Base-by-base conservation (phyloP, 2,329 filamentous ascomycete species). In the Hypomyces perniciosus region DNA sequence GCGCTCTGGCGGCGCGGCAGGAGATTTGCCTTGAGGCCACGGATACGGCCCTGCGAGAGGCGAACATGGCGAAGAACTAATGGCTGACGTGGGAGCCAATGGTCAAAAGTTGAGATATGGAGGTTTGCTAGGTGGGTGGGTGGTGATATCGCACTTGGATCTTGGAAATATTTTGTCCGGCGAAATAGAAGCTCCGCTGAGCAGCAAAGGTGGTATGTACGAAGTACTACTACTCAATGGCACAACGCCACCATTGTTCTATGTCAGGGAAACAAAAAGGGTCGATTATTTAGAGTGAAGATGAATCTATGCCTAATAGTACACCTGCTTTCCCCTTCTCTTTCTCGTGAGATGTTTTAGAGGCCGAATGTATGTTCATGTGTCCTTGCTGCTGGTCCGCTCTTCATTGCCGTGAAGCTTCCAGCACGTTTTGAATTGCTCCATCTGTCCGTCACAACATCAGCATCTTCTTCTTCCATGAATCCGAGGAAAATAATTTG, bases 381-480 rank as follows among this genome's bases (percentile, higher is more conserved):
- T 78, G 64, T 95, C 85, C 64, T 90, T 92, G 39, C 79, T 84
- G 48, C 78, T 78, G 0, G 91, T 96, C 62, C 93, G 81, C 66
- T 86, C 74, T 61, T 95, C 85, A 67, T 97, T 97, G 44, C 90
- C 85, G 61, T 95, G 85, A 56, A 77, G 78, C 72, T 95, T 96
- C 92, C 92, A 97, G 70, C 92, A 97, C 61, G 86, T 80, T 62
- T 84, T 84, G 66, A 97, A 97, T 2, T 79, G 77, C 65, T 93
- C 86, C 87, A 97, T 95, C 92, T 97, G 44, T 6, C 39, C 33
- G 49, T 6, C 35, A 34, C n/a, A 29, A 1, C 2, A 33, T 56
- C 2, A 31, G 8, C 9, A n/a, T 43, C 27, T 5, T 29, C 26
- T 12, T 9, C 5, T 9, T 43, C 4, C 6, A 28, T 30, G 29